Conservation (phyloP, 495 filamentous ascomycete genomes). For the Hypoxylon trugodes region DNA sequence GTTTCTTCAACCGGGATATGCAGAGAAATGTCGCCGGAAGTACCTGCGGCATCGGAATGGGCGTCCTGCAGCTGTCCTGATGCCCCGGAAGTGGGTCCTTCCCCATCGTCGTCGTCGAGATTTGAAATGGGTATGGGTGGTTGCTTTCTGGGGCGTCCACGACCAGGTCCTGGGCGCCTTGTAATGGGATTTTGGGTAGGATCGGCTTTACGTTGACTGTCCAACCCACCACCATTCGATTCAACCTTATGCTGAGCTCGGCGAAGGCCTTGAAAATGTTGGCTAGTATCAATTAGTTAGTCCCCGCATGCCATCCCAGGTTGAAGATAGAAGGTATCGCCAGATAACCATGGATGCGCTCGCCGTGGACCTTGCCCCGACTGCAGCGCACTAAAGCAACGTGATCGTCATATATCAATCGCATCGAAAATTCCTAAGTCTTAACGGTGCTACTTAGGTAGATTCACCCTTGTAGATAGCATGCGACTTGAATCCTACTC, state of each 20-base stretch:
- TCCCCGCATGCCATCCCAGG: background rate
- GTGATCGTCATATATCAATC: background rate
- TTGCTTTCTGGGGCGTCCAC: constrained; percentile 56
- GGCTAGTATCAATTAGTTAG: constrained; percentile 46
- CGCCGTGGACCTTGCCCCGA: constrained; percentile 12
- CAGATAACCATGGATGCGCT: background rate
- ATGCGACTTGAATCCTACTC: background rate
- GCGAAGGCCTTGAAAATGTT: constrained; percentile 61
- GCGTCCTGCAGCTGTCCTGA: constrained; percentile 13
- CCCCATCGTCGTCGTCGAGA: no score
- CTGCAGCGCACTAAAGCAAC: background rate
- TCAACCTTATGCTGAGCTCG: constrained; percentile 58
- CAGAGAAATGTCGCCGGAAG: constrained; percentile 15
- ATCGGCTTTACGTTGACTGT: constrained; percentile 47
- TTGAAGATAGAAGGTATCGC: background rate
- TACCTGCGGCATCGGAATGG: constrained; percentile 16
- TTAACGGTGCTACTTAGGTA: background rate
- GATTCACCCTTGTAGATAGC: background rate
- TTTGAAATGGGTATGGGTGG: constrained; percentile 19
- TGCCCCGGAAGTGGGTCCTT: constrained; percentile 8
- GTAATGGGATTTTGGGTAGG: constrained; percentile 59
- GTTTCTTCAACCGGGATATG: constrained; percentile 25
- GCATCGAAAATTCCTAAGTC: background rate
- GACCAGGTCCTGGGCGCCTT: constrained; percentile 57
- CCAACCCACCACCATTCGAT: constrained; percentile 26